phyloP scores from a whole-genome alignment of 805 yeast species.

The Metschnikowia colocasiae region DNA sequence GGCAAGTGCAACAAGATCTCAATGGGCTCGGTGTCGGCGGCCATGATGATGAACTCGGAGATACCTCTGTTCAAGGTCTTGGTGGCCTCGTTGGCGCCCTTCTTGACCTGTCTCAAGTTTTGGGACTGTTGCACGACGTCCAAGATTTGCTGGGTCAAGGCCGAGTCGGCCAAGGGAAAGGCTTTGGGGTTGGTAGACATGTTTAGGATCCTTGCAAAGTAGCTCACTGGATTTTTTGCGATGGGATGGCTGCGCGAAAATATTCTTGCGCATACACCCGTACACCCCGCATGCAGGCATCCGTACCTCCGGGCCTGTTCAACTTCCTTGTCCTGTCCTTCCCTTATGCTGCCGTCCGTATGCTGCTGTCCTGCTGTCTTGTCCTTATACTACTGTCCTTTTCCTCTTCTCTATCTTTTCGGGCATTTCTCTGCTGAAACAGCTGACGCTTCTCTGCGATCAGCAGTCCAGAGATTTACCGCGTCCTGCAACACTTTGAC shows the following conservation, averaged over 20 bases:
- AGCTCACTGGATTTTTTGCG: constrained; percentile 21
- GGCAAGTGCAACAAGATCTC: constrained; percentile 98
- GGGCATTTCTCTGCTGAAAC: too few relatives aligned
- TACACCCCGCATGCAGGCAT: not conserved
- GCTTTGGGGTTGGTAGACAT: constrained; percentile 97
- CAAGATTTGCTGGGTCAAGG: constrained; percentile 91
- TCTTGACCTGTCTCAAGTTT: constrained; percentile 96
- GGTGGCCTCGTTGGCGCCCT: constrained; percentile 99
- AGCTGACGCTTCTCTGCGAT: too few relatives aligned
- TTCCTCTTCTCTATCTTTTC: too few relatives aligned
- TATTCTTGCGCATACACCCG: not conserved
- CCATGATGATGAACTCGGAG: constrained; percentile 98
- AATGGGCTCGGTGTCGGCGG: constrained; percentile 99
- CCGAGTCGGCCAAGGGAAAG: constrained; percentile 97
- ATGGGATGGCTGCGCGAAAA: constrained; percentile 6
- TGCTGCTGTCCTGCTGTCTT: too few relatives aligned
- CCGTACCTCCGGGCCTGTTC: too few relatives aligned
- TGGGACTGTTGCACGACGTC: constrained; percentile 98
- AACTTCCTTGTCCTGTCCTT: too few relatives aligned
- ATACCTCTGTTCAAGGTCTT: constrained; percentile 99
- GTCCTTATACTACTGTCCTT: too few relatives aligned
- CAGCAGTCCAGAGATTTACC: too few relatives aligned
- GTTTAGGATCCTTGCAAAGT: constrained; percentile 30
- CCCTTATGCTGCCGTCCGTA: too few relatives aligned
- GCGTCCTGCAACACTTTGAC: too few relatives aligned